Percentiles rank a stretch among this genome's conserved stretches.
These are phyloP conservation scores for Polytrichum formosum DNA, from an alignment of 225 moss, liverwort and hornwort genomes.

Conservation along the genomic window DNA sequence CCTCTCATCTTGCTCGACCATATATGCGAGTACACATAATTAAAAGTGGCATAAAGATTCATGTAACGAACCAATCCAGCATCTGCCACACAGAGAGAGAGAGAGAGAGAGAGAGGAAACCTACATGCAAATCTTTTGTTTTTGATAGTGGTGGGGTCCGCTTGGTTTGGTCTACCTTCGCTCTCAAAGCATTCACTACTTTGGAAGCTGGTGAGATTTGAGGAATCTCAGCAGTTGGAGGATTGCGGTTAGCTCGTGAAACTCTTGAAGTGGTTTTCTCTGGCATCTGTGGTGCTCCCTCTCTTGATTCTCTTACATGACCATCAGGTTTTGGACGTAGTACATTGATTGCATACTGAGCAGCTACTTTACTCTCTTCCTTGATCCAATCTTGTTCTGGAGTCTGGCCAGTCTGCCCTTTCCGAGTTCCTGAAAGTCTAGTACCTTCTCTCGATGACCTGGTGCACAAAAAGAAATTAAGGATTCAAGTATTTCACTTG, in stretches of 20 bases:
- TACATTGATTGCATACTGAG: constrained; percentile 50
- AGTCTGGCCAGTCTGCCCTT: constrained; percentile 33
- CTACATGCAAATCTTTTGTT: constrained; percentile 56
- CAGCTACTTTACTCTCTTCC: constrained; percentile 69
- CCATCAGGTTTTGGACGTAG: constrained; percentile 42
- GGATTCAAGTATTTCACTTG: neutral
- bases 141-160: constrained; percentile 45
- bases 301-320: constrained; percentile 35
- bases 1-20: too few relatives aligned
- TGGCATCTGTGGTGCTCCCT: constrained; percentile 30
- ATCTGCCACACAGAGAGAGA: too few relatives aligned
- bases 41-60: too few relatives aligned
- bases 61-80: too few relatives aligned
- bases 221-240: constrained; percentile 66
- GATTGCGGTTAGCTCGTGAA: constrained; percentile 41
- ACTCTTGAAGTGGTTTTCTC: constrained; percentile 47
- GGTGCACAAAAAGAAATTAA: neutral
- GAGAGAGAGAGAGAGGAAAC: neutral
- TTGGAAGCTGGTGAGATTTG: constrained; percentile 61
- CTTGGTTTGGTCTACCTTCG: constrained; percentile 49
- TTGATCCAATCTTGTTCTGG: constrained; percentile 65
- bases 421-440: constrained; percentile 25
- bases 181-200: constrained; percentile 56
- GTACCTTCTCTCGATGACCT: constrained; percentile 64
- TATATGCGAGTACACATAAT: too few relatives aligned